A percentile compares a stretch with the other conserved stretches of the same genome.
Conservation (phyloP, 352 stramenopile species). For the Phytophthora rubi region DNA sequence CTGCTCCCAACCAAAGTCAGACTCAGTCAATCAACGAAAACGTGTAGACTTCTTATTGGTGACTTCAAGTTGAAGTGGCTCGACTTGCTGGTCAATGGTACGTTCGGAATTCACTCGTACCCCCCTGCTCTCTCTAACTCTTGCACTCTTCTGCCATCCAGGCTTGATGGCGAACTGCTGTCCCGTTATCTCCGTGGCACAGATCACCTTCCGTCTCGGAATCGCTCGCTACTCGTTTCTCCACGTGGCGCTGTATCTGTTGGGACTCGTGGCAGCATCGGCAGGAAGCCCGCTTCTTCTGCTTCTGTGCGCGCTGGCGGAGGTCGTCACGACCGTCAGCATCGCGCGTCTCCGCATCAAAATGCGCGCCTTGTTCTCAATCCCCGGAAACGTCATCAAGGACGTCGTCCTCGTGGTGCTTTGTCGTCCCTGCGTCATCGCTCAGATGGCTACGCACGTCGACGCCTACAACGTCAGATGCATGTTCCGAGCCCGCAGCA, state of each 20-base stretch:
- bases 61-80: too few species aligned
- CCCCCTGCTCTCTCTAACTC: background rate
- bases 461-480: constrained; percentile 49
- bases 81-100: constrained; percentile 25
- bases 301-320: constrained; percentile 11
- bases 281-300: constrained; percentile 6
- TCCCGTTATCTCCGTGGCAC: constrained; percentile 39
- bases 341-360: constrained; percentile 43
- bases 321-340: constrained; percentile 14
- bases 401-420: constrained; percentile 43
- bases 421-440: constrained; percentile 55
- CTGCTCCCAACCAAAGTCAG: too few species aligned
- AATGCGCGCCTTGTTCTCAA: constrained; percentile 55
- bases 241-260: constrained; percentile 25
- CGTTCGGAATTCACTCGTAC: background rate
- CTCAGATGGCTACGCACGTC: constrained; percentile 61
- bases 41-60: too few species aligned
- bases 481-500: constrained; percentile 42
- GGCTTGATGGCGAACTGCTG: constrained; percentile 42
- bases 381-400: constrained; percentile 44
- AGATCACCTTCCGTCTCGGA: constrained; percentile 40
- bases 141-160: constrained; percentile 3
- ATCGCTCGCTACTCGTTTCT: constrained; percentile 33
- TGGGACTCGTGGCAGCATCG: constrained; percentile 20
- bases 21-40: too few species aligned